Evolutionary conservation across 129 eudicot genomes (phyloP), one percentile per base, ranked within the genome.

Genomic region (Arctium lappa): DNA sequence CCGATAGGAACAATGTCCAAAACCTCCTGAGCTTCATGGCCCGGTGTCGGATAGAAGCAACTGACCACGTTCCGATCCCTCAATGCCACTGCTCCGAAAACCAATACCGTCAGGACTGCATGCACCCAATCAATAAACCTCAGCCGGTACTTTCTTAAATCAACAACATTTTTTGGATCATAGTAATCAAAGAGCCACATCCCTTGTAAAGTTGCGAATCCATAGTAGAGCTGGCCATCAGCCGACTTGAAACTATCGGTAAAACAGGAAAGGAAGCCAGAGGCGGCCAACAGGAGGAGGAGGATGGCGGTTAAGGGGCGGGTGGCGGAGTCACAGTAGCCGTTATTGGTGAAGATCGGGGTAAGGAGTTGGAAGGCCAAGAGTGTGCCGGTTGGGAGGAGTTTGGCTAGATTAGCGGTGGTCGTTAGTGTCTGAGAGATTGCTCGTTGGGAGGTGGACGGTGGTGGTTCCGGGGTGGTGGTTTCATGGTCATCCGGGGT

Each of bases 371-470:
- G 92, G 85, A 92, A 92, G 79, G 91, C 94, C 32, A 92, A 65
- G 53, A 92, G 91, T 76, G 97, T 90, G 36, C 97, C 97, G 8
- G 94, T 90, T 7, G 97, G 97, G 74, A 92, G 94, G 84, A 90
- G 94, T 79, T 90, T 92, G 66, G 92, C 97, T 53, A 92, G 79
- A 82, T 92, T 75, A 63, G 97, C 93, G 0, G 97, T 87, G 91
- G 88, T 89, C 0, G 90, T 79, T 30, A 92, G 83, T 18, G 91
- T 87, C 36, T 80, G 89, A 34, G 89, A 87, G 78, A 87, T 46
- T 4, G 88, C 86, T 10, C 46, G 8, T 66, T 38, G 80, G 3
- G 80, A 31, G 9, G 50, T 3, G 0, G 81, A 77, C 1, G 86
- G 68, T 0, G 77, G 71, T 40, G 84, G 38, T 46, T 76, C 76